Conservation (phyloP, 1,284 basidiomycete species). For the Irpex sp. region DNA sequence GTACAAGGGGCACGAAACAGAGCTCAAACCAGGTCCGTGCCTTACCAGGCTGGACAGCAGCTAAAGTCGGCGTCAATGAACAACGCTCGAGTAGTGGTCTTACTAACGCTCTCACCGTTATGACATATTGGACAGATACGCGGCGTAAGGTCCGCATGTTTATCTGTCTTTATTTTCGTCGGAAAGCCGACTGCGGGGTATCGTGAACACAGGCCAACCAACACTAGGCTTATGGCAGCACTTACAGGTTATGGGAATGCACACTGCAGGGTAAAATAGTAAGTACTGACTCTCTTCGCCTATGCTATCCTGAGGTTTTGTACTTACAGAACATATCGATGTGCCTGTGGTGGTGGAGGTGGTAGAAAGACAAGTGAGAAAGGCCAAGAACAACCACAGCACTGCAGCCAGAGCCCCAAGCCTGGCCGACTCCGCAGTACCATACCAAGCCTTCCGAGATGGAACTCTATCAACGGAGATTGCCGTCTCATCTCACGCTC, state of each 20-base stretch:
- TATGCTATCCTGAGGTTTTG: no score
- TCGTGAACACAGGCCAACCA: neutral
- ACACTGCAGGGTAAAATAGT: conserved; percentile 32
- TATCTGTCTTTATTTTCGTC: conserved; percentile 39
- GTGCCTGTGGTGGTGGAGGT: no score
- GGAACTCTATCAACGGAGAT: neutral
- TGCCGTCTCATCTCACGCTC: neutral
- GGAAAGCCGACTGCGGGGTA: conserved; percentile 42
- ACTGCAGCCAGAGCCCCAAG: no score
- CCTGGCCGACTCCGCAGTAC: no score
- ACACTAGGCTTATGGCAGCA: conserved; percentile 9
- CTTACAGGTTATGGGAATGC: conserved; percentile 45
- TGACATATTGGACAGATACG: conserved; percentile 48
- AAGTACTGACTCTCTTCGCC: neutral
- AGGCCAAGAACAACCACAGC: no score
- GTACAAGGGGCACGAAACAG: conserved; percentile 48
- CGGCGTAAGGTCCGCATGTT: conserved; percentile 31
- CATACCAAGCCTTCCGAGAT: no score
- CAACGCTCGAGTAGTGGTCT: neutral
- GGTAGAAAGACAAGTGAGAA: no score
- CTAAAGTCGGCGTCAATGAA: conserved; percentile 22
- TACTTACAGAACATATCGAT: no score
- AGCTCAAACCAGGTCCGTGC: conserved; percentile 51
- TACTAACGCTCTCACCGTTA: conserved; percentile 34
- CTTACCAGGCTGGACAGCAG: conserved; percentile 42